Evolutionary conservation across 805 yeast genomes (phyloP).

Genomic region (Saturnispora gosingensis): DNA sequence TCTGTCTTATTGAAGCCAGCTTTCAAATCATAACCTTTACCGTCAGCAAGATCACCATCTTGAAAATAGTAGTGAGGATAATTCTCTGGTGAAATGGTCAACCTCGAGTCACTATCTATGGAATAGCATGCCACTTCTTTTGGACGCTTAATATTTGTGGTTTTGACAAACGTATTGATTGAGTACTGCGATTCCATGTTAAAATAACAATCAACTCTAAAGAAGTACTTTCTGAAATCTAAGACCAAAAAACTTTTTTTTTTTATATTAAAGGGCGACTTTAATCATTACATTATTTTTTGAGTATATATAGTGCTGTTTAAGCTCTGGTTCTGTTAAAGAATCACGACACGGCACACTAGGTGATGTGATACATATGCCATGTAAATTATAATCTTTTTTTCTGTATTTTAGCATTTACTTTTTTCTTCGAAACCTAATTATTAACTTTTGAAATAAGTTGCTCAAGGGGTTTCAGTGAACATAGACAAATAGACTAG

Average conservation of each 20-base stretch:
- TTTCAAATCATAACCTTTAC: conserved; percentile 49
- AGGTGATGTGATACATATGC: no score
- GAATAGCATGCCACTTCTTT: conserved; percentile 68
- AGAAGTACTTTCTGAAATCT: neutral
- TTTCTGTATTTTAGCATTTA: no score
- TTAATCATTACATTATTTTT: conserved; percentile 18
- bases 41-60: conserved; percentile 48
- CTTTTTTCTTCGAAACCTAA: no score
- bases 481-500: no score
- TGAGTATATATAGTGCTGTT: no score
- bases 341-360: no score
- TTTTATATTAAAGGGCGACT: conserved; percentile 19
- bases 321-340: no score
- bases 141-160: conserved; percentile 76
- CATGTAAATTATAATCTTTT: no score
- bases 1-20: conserved; percentile 56
- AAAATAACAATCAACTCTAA: neutral
- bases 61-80: conserved; percentile 77
- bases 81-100: conserved; percentile 41
- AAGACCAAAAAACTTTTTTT: conserved; percentile 11
- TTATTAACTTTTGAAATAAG: no score
- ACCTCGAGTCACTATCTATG: conserved; percentile 41
- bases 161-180: conserved; percentile 31
- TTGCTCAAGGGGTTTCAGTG: no score
- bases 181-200: conserved; percentile 22